A percentile compares a stretch with the other conserved stretches of the same genome.
These are phyloP conservation scores for Osmanthus fragrans DNA, from an alignment of 257 asterid genomes.

Conservation along the genomic window DNA sequence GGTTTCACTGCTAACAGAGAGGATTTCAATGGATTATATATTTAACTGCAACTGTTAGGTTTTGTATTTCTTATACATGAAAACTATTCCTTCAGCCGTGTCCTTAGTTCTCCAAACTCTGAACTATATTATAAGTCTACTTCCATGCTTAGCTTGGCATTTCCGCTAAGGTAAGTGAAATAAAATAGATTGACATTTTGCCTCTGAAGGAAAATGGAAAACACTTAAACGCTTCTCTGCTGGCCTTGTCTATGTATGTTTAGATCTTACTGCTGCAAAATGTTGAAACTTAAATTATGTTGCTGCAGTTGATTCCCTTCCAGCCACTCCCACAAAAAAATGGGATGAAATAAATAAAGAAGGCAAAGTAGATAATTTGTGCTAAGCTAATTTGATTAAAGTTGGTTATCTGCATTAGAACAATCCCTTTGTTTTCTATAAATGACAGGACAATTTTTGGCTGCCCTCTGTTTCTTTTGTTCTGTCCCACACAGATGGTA, in stretches of 20 bases:
- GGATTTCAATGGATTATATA: background rate
- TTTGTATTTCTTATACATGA: background rate
- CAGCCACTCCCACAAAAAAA: background rate
- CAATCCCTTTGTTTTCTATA: background rate
- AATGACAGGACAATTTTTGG: background rate
- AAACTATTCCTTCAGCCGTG: background rate
- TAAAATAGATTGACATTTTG: background rate
- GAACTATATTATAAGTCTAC: background rate
- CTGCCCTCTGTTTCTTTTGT: background rate
- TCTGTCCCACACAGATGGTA: conserved; percentile 8
- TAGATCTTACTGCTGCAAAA: background rate
- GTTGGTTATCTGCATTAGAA: background rate
- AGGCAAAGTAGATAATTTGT: background rate
- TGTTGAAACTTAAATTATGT: background rate
- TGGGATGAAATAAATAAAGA: background rate
- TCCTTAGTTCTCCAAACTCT: background rate
- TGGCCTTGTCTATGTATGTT: background rate
- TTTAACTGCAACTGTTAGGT: background rate
- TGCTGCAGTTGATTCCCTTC: conserved; percentile 11
- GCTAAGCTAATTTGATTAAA: conserved; percentile 9
- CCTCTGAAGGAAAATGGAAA: background rate
- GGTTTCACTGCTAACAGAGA: background rate
- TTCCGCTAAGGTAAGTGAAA: background rate
- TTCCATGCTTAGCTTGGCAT: background rate
- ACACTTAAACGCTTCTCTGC: conserved; percentile 11